Percentiles rank a stretch among this genome's conserved stretches.
phyloP scores from a whole-genome alignment of 108 stramenopile species.

The Ochromonas danica region DNA sequence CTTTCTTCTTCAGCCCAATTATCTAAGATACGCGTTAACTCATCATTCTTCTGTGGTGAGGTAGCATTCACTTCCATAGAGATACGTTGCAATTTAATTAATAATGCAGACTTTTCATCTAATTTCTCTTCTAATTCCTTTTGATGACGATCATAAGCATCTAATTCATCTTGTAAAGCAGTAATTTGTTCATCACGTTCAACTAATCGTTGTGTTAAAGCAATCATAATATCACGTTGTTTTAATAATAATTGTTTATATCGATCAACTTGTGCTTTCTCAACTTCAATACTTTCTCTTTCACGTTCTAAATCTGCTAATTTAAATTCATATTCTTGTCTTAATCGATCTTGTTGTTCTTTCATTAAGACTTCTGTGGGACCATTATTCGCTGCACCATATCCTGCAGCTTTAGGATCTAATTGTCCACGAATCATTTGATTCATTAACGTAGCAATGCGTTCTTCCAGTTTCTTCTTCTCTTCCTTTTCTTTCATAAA shows the following conservation, averaged over 20 bases:
- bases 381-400: neutral
- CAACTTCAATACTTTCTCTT: constrained; percentile 62
- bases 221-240: constrained; percentile 72
- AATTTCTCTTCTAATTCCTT: constrained; percentile 60
- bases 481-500: constrained; percentile 70
- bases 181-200: constrained; percentile 66
- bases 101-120: constrained; percentile 60
- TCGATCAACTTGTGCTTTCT: constrained; percentile 64
- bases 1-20: neutral
- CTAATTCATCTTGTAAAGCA: constrained; percentile 68
- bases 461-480: constrained; percentile 61
- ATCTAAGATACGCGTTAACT: constrained; percentile 31
- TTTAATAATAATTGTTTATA: constrained; percentile 68
- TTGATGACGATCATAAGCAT: constrained; percentile 62
- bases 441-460: constrained; percentile 55
- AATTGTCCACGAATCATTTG: constrained; percentile 58
- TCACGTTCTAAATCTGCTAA: constrained; percentile 63
- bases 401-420: neutral
- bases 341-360: constrained; percentile 43
- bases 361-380: constrained; percentile 36
- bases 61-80: constrained; percentile 40
- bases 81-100: constrained; percentile 62
- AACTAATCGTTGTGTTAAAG: constrained; percentile 66
- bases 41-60: constrained; percentile 17
- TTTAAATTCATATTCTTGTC: constrained; percentile 54